phyloP scores from a whole-genome alignment of 805 yeast genomes.

The Zygotorulaspora sp. region DNA sequence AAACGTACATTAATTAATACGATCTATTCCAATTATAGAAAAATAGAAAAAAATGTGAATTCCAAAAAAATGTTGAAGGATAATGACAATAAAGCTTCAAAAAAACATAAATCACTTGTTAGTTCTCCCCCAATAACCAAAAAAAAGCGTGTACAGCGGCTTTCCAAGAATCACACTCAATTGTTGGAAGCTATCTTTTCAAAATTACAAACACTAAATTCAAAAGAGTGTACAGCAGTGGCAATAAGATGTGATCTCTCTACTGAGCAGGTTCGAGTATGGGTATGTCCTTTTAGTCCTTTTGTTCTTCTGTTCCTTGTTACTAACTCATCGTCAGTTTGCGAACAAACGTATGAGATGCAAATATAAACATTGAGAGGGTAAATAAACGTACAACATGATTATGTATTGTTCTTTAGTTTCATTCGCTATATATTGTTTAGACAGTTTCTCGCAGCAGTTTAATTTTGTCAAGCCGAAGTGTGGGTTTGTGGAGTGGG shows the following conservation, averaged over 20 bases:
- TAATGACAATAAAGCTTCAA: too few relatives aligned
- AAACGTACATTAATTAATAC: too few relatives aligned
- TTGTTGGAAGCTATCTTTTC: constrained; percentile 21
- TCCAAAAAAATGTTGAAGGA: too few relatives aligned
- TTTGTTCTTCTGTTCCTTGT: not conserved
- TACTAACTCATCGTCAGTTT: constrained; percentile 9
- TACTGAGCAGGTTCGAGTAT: constrained; percentile 24
- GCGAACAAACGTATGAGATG: constrained; percentile 13
- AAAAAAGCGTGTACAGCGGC: constrained; percentile 4
- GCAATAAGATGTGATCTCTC: constrained; percentile 23
- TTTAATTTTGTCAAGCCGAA: constrained; percentile 28
- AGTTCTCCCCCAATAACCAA: not conserved
- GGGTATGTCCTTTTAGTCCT: constrained; percentile 29
- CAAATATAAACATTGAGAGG: constrained; percentile 1
- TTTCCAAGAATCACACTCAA: constrained; percentile 14
- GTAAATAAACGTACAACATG: constrained; percentile 6
- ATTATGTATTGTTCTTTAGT: too few relatives aligned
- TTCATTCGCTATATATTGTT: constrained; percentile 13
- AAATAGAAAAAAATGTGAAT: too few relatives aligned
- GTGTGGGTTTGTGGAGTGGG: constrained; percentile 40
- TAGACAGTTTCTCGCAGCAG: constrained; percentile 24
- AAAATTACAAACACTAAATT: constrained; percentile 21
- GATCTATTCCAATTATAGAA: too few relatives aligned
- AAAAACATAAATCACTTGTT: not conserved
- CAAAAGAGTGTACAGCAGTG: constrained; percentile 23